phyloP scores from a whole-genome alignment of 2,329 filamentous ascomycete genomes.

The Colletotrichum salicis region DNA sequence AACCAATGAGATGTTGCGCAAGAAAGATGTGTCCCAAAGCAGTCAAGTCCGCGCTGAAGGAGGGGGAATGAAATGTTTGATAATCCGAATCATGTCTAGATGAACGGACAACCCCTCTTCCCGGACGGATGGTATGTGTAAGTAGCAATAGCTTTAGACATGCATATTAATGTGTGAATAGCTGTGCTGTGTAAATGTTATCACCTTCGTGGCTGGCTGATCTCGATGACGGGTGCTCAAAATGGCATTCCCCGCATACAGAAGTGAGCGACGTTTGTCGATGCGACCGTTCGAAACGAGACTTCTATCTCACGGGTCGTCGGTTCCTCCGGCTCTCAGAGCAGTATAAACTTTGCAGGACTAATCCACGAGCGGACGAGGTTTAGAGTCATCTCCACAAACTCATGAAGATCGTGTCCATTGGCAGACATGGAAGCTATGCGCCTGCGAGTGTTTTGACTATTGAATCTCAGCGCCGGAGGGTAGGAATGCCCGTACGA shows the following conservation, averaged over 20 bases:
- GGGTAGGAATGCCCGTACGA: neutral
- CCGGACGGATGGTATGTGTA: neutral
- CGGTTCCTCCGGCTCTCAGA: neutral
- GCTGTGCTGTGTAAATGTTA: neutral
- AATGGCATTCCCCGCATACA: neutral
- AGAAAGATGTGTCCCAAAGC: neutral
- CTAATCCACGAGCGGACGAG: neutral
- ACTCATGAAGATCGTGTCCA: neutral
- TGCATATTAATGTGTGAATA: neutral
- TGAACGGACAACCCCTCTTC: neutral
- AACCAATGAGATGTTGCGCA: slow-evolving; percentile 2
- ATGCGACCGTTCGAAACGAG: neutral
- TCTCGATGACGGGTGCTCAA: neutral
- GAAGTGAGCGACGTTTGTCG: neutral
- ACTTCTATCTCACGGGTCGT: neutral
- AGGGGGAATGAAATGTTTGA: neutral
- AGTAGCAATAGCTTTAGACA: neutral
- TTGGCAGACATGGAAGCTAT: neutral
- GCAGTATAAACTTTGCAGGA: neutral
- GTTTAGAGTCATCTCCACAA: neutral
- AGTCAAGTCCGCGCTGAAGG: neutral
- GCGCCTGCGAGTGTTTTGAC: neutral
- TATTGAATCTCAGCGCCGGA: neutral
- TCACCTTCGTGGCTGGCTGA: neutral
- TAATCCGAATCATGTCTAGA: slow-evolving; percentile 14